Conservation (phyloP, 768 basidiomycete species). For the Suillus plorans region DNA sequence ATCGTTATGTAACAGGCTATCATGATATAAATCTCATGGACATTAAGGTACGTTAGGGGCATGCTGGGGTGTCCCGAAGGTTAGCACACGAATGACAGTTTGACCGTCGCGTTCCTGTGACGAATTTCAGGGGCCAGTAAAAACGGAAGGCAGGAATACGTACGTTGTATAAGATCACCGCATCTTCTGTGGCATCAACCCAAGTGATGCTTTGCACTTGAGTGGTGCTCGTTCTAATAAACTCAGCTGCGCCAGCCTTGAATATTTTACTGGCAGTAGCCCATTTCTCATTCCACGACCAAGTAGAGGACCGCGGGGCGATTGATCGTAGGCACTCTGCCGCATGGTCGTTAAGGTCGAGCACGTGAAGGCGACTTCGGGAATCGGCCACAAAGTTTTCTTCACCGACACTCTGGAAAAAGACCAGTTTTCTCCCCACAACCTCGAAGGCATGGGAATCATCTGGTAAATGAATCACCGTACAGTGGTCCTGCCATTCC, state of each 20-base stretch:
- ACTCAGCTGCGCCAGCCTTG: constrained; percentile 22
- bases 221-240: constrained; percentile 39
- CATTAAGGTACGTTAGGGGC: neutral
- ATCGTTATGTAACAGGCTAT: neutral
- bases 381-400: constrained; percentile 10
- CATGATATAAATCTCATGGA: neutral
- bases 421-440: constrained; percentile 30
- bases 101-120: constrained; percentile 32
- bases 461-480: constrained; percentile 34
- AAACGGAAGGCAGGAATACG: constrained; percentile 18
- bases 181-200: constrained; percentile 59
- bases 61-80: constrained; percentile 21
- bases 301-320: constrained; percentile 26
- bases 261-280: constrained; percentile 30
- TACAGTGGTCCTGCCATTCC: constrained; percentile 47
- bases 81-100: constrained; percentile 31
- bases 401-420: constrained; percentile 30
- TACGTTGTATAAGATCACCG: constrained; percentile 57
- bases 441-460: constrained; percentile 24
- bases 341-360: constrained; percentile 30
- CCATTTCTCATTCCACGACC: constrained; percentile 29
- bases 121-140: constrained; percentile 7
- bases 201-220: constrained; percentile 47
- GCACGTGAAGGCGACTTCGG: constrained; percentile 26
- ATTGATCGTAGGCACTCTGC: constrained; percentile 27